A percentile compares a stretch with the other conserved stretches of the same genome.
Evolutionary conservation across 2,329 filamentous ascomycete genomes (phyloP).

Genomic region (Colletotrichum siamense): DNA sequence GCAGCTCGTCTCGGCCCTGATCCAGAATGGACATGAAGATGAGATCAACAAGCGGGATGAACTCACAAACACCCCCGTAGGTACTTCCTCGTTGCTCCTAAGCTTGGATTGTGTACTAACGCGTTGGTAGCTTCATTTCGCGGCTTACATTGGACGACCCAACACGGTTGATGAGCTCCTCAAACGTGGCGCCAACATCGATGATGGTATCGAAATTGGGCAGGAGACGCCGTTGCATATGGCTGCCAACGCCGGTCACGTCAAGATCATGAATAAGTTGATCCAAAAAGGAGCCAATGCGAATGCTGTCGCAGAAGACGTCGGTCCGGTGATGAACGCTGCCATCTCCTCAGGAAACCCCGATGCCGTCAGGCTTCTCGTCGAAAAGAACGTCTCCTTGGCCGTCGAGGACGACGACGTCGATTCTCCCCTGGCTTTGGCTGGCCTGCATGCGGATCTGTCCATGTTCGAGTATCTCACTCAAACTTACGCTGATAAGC

Average conservation of each 20-base stretch:
- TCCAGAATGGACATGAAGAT: slow-evolving; percentile 39
- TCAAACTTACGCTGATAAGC: slow-evolving; percentile 41
- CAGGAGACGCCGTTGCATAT: slow-evolving; percentile 42
- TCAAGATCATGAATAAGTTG: slow-evolving; percentile 45
- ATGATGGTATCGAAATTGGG: slow-evolving; percentile 36
- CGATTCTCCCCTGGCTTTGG: slow-evolving; percentile 39
- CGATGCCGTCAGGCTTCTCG: slow-evolving; percentile 43
- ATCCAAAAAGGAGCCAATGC: slow-evolving; percentile 40
- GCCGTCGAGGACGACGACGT: slow-evolving; percentile 32
- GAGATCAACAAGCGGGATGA: slow-evolving; percentile 38
- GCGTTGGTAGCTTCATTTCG: slow-evolving; percentile 33
- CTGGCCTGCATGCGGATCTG: slow-evolving; percentile 41
- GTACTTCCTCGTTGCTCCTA: not conserved
- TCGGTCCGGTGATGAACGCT: slow-evolving; percentile 42
- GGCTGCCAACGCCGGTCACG: slow-evolving; percentile 42
- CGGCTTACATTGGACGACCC: slow-evolving; percentile 31
- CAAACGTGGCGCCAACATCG: slow-evolving; percentile 34
- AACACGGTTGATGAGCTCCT: slow-evolving; percentile 43
- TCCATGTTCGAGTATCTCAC: slow-evolving; percentile 47
- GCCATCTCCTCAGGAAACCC: slow-evolving; percentile 47
- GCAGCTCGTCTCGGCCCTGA: slow-evolving; percentile 40
- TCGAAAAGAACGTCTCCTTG: slow-evolving; percentile 41
- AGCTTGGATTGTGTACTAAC: not conserved
- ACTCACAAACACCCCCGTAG: slow-evolving; percentile 37
- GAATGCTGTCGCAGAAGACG: slow-evolving; percentile 33